These are phyloP conservation scores for Scheffersomyces illinoinensis DNA, from an alignment of 1,139 yeast genomes.

Conservation along the genomic window DNA sequence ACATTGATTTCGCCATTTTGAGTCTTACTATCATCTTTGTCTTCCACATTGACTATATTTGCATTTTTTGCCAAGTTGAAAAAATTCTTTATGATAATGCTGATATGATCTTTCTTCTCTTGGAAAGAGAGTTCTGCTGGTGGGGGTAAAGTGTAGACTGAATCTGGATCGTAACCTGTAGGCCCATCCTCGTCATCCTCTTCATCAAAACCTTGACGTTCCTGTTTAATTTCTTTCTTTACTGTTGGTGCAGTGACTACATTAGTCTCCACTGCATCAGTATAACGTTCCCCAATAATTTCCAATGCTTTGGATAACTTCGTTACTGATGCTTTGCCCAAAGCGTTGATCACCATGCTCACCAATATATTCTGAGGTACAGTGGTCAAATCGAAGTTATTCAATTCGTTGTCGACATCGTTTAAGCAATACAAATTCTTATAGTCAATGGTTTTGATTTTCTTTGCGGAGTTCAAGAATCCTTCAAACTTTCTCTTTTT, in stretches of 20 bases:
- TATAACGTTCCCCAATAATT: constrained; percentile 64
- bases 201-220: constrained; percentile 21
- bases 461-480: constrained; percentile 25
- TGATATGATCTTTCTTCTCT: constrained; percentile 55
- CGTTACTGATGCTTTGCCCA: constrained; percentile 52
- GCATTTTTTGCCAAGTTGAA: constrained; percentile 42
- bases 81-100: constrained; percentile 54
- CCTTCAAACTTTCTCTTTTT: constrained; percentile 43
- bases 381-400: constrained; percentile 66
- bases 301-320: constrained; percentile 67
- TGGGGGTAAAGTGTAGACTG: constrained; percentile 57
- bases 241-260: constrained; percentile 2
- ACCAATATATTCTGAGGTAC: constrained; percentile 66
- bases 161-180: constrained; percentile 38
- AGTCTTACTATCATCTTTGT: constrained; percentile 20
- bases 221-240: constrained; percentile 8
- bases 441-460: constrained; percentile 34
- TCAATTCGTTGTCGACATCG: constrained; percentile 58
- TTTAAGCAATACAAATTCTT: constrained; percentile 59
- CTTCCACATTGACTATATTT: constrained; percentile 12
- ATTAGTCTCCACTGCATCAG: constrained; percentile 20
- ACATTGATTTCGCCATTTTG: constrained; percentile 14
- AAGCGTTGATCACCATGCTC: constrained; percentile 65
- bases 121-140: constrained; percentile 51
- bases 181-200: constrained; percentile 39